phyloP scores from a whole-genome alignment of 305 asterid genomes.

The Fraxinus latifolia region DNA sequence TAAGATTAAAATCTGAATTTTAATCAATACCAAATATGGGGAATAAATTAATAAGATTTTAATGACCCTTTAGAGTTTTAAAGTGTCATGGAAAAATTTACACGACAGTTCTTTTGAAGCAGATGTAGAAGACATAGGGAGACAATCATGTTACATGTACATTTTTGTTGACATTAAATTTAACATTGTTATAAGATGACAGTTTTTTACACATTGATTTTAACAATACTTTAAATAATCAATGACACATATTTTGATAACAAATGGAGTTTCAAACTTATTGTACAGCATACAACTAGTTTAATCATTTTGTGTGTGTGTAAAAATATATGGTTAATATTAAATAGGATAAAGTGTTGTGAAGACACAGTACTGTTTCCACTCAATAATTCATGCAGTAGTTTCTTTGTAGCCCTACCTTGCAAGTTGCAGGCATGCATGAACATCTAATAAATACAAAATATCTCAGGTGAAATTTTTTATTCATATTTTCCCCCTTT shows the following conservation, averaged over 20 bases:
- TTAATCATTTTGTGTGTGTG: not conserved
- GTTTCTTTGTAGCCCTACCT: not conserved
- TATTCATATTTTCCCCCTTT: not conserved
- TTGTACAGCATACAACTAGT: too few relatives aligned
- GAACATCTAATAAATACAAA: not conserved
- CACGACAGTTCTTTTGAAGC: not conserved
- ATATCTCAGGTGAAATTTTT: not conserved
- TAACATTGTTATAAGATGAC: too few relatives aligned
- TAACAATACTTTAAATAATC: too few relatives aligned
- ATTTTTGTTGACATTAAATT: too few relatives aligned
- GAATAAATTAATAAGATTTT: not conserved
- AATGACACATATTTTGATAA: too few relatives aligned
- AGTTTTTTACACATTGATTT: too few relatives aligned
- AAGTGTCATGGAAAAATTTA: not conserved
- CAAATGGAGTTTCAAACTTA: too few relatives aligned
- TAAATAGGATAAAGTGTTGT: not conserved
- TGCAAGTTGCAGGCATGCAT: slow-evolving; percentile 5
- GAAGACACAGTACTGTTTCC: not conserved
- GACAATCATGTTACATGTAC: not conserved
- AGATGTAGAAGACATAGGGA: not conserved
- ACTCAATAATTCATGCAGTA: not conserved
- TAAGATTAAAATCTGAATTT: too few relatives aligned
- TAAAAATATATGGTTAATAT: not conserved
- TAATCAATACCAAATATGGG: not conserved
- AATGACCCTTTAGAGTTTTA: too few relatives aligned